Conservation (phyloP, 306 rosid genomes). For the Mimosa pudica region DNA sequence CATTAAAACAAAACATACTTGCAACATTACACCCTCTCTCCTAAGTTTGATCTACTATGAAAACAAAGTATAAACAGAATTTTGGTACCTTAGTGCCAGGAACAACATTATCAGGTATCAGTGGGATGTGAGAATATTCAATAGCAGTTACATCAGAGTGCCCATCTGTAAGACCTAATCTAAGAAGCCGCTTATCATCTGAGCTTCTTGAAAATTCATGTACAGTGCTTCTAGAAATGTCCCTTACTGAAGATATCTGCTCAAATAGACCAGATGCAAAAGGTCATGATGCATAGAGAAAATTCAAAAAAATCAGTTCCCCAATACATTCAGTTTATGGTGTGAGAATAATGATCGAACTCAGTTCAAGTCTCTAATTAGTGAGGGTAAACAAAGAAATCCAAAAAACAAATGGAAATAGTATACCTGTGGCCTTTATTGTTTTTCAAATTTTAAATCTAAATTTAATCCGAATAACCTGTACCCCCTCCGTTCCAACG, state of each 20-base stretch:
- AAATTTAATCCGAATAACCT: background rate
- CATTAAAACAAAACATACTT: background rate
- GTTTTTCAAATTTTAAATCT: background rate
- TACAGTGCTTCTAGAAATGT: constrained; percentile 59
- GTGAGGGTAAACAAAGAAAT: background rate
- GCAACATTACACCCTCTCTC: background rate
- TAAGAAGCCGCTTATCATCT: constrained; percentile 58
- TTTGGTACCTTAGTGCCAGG: constrained; percentile 86
- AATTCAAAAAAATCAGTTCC: constrained; percentile 3
- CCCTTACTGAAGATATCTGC: constrained; percentile 80
- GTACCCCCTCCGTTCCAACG: too few relatives aligned
- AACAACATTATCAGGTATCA: constrained; percentile 58
- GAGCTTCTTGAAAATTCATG: constrained; percentile 53
- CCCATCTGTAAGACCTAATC: constrained; percentile 77
- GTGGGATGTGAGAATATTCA: constrained; percentile 67
- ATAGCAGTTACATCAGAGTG: constrained; percentile 72
- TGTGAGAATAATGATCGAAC: background rate
- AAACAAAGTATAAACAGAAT: background rate
- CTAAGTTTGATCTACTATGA: background rate
- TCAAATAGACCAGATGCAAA: constrained; percentile 23
- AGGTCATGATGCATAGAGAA: background rate
- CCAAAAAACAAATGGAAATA: background rate
- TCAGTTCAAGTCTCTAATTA: too few relatives aligned
- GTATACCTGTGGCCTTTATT: background rate
- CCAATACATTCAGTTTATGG: background rate